phyloP scores from a whole-genome alignment of 2,329 filamentous ascomycete genomes.

The Neofusicoccum parvum region DNA sequence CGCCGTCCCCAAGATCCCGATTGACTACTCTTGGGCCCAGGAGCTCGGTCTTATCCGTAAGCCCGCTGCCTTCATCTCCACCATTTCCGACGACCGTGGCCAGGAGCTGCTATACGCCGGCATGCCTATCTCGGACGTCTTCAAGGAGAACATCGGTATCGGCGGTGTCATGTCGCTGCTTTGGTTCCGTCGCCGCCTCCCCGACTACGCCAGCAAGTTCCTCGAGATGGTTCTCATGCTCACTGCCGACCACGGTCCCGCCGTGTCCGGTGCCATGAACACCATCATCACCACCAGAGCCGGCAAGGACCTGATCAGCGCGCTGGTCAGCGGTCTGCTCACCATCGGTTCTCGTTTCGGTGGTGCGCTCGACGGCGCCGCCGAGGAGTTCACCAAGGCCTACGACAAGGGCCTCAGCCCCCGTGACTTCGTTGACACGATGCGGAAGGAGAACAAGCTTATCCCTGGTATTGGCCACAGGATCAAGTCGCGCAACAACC shows the following conservation, averaged over 20 bases:
- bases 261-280: slow-evolving; percentile 99
- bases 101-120: slow-evolving; percentile 98
- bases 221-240: slow-evolving; percentile 99
- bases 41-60: slow-evolving; percentile 99
- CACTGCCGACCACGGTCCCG: slow-evolving; percentile 97
- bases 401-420: slow-evolving; percentile 98
- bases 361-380: slow-evolving; percentile 95
- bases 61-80: slow-evolving; percentile 99
- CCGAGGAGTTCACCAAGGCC: slow-evolving; percentile 97
- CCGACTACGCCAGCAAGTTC: slow-evolving; percentile 96
- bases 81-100: slow-evolving; percentile 99
- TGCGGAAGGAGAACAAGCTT: slow-evolving; percentile 99
- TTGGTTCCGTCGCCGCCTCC: slow-evolving; percentile 98
- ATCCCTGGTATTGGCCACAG: slow-evolving; percentile 98
- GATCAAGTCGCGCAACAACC: slow-evolving; percentile 99
- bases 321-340: slow-evolving; percentile 92
- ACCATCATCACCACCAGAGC: slow-evolving; percentile 99
- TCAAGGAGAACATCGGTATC: slow-evolving; percentile 98
- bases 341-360: slow-evolving; percentile 98
- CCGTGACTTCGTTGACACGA: slow-evolving; percentile 97
- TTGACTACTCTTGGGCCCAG: slow-evolving; percentile 99
- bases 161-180: slow-evolving; percentile 99
- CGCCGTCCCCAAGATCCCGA: slow-evolving; percentile 95
- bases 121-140: slow-evolving; percentile 99
- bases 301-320: slow-evolving; percentile 96